Conservation (phyloP, 176 grass and related monocot genomes). For the Saccharum spontaneum region DNA sequence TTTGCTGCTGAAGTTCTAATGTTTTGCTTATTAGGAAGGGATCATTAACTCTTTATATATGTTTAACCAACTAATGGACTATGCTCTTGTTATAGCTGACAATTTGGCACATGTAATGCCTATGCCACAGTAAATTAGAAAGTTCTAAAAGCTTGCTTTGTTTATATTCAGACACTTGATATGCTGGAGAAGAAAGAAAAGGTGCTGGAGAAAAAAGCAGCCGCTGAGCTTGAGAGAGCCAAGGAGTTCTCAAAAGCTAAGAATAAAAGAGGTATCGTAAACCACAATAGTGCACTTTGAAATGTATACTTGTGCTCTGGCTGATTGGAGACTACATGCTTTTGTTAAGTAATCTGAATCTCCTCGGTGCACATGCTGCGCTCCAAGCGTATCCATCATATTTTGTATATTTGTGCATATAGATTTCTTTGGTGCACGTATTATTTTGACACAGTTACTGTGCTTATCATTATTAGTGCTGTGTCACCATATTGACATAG, state of each 20-base stretch:
- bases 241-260: conserved; percentile 79
- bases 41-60: not conserved
- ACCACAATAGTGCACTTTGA: not conserved
- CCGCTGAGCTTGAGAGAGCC: conserved; percentile 66
- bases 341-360: not conserved
- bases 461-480: not conserved
- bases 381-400: not conserved
- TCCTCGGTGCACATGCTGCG: not conserved
- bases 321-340: not conserved
- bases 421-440: not conserved
- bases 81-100: not conserved
- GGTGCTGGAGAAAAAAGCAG: conserved; percentile 66
- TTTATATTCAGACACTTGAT: conserved; percentile 57
- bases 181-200: conserved; percentile 86
- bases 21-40: not conserved
- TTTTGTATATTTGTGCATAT: not conserved
- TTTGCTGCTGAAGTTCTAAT: not conserved
- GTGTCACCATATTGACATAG: not conserved
- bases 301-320: not conserved
- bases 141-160: not conserved
- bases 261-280: conserved; percentile 60
- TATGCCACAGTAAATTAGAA: not conserved
- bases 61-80: not conserved
- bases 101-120: not conserved
- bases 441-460: not conserved